Evolutionary conservation across 1,284 basidiomycete genomes (phyloP).

Genomic region (Bjerkandera adusta): DNA sequence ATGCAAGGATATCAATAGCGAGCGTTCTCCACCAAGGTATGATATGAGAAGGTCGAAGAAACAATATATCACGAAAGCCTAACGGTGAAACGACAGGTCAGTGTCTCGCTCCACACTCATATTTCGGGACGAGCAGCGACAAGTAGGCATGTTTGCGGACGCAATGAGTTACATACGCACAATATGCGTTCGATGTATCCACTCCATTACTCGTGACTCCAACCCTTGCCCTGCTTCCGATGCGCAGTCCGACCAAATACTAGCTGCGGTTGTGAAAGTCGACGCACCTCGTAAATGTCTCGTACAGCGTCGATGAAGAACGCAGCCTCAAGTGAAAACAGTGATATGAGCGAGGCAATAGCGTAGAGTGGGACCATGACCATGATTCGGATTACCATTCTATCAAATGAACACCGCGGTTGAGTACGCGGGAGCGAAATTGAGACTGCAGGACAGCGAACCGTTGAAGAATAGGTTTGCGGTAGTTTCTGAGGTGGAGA

Average conservation of each 20-base stretch:
- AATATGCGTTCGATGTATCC: neutral
- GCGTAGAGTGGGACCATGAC: constrained; percentile 96
- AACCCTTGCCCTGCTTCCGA: neutral
- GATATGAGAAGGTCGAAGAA: constrained; percentile 82
- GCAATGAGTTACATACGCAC: neutral
- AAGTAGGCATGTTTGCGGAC: too few relatives aligned
- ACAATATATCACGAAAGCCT: constrained; percentile 97
- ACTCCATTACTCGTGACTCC: neutral
- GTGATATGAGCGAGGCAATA: constrained; percentile 86
- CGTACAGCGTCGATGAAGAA: constrained; percentile 95
- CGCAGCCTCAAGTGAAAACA: constrained; percentile 93
- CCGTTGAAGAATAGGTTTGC: constrained; percentile 82
- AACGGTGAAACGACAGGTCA: constrained; percentile 9
- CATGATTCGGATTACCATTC: constrained; percentile 95
- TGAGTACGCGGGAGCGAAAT: neutral
- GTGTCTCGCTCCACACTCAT: neutral
- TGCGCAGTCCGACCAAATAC: neutral
- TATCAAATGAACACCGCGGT: constrained; percentile 26
- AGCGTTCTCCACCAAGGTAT: constrained; percentile 92
- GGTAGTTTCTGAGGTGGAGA: constrained; percentile 89
- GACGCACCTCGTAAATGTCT: constrained; percentile 91
- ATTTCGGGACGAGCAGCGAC: neutral
- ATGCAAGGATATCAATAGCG: constrained; percentile 87
- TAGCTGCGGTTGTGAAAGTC: neutral
- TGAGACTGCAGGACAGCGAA: constrained; percentile 29